Conservation (phyloP, 2,329 filamentous ascomycete species). For the Volutella citrinella region DNA sequence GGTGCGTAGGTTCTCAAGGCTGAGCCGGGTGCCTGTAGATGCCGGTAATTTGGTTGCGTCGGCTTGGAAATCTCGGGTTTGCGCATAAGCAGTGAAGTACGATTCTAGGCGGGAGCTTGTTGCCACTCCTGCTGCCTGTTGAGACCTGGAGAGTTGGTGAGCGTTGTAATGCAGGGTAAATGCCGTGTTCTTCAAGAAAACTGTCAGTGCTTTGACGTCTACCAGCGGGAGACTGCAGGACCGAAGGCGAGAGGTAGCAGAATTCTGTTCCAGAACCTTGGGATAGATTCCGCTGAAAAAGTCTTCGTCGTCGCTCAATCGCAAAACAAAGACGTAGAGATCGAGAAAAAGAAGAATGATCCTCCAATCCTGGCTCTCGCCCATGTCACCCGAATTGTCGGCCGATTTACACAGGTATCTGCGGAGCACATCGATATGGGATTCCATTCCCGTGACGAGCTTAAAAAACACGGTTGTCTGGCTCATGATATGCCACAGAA, state of each 20-base stretch:
- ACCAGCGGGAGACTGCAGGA: conserved; percentile 66
- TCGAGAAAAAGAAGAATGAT: conserved; percentile 89
- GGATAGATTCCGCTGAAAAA: conserved; percentile 67
- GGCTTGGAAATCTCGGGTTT: conserved; percentile 1
- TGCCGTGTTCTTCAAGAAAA: conserved; percentile 85
- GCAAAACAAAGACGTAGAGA: conserved; percentile 87
- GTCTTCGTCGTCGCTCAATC: conserved; percentile 94
- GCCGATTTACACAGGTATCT: conserved; percentile 31
- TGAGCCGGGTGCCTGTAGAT: conserved; percentile 42
- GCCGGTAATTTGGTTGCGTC: background rate
- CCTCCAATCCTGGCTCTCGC: conserved; percentile 68
- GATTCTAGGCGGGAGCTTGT: conserved; percentile 26
- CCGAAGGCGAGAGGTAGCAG: conserved; percentile 47
- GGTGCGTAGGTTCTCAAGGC: conserved; percentile 74
- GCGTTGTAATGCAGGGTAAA: conserved; percentile 87
- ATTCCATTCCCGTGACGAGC: conserved; percentile 27
- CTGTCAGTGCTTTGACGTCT: conserved; percentile 71
- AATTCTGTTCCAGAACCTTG: conserved; percentile 33
- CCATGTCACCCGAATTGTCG: conserved; percentile 14
- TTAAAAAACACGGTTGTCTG: conserved; percentile 40
- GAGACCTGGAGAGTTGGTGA: conserved; percentile 50
- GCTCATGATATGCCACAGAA: conserved; percentile 71
- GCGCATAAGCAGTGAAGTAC: conserved; percentile 22
- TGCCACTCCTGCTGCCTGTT: conserved; percentile 16
- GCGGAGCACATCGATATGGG: conserved; percentile 26